These are phyloP conservation scores for Smallanthus sonchifolius DNA, from an alignment of 129 eudicot genomes.

Conservation along the genomic window DNA sequence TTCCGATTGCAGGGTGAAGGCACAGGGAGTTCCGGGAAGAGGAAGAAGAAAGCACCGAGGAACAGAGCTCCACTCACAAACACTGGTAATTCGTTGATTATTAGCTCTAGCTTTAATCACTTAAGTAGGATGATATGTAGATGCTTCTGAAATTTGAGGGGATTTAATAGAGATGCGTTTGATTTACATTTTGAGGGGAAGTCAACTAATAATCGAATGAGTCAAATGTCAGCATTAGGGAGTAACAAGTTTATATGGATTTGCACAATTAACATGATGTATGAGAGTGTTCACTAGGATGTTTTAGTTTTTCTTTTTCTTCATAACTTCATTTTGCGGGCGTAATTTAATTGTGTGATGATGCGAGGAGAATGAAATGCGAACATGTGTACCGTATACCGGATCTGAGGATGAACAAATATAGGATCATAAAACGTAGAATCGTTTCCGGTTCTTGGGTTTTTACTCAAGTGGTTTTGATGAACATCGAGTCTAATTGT, in stretches of 20 bases:
- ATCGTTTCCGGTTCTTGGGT: neutral
- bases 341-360: neutral
- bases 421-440: neutral
- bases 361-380: neutral
- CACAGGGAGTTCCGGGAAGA: neutral
- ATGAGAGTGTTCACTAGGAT: neutral
- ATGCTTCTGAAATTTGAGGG: neutral
- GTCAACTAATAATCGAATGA: no score
- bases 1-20: constrained; percentile 18
- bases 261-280: neutral
- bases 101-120: neutral
- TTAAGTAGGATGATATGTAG: neutral
- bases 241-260: no score
- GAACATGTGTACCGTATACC: neutral
- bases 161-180: neutral
- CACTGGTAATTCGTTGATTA: neutral
- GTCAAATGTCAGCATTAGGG: no score
- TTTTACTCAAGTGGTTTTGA: neutral
- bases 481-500: neutral
- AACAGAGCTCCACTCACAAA: constrained; percentile 1
- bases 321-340: neutral
- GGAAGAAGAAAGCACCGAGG: constrained; percentile 8
- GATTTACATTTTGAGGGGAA: neutral
- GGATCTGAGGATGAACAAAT: neutral
- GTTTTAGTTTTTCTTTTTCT: neutral